phyloP scores from a whole-genome alignment of 441 rosid genomes.

The Capsella rubella region DNA sequence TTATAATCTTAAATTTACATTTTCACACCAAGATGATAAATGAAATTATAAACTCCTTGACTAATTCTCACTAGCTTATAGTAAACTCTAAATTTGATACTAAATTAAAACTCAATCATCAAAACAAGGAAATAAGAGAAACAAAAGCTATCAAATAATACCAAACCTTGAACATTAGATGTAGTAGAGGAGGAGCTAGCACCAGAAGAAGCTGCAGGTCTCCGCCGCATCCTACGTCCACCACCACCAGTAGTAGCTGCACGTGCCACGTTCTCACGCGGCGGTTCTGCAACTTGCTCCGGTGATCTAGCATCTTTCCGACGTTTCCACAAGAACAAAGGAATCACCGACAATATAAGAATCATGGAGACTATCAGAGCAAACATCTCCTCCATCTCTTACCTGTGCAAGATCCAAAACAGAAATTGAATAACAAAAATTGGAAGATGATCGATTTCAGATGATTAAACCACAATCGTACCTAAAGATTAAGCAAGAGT shows the following conservation, averaged over 20 bases:
- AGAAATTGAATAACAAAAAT: background rate
- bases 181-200: conserved; percentile 75
- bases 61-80: too few species aligned
- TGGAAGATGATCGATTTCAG: background rate
- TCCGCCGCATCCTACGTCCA: conserved; percentile 86
- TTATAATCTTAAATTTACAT: conserved; percentile 7
- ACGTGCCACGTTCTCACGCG: conserved; percentile 66
- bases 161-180: conserved; percentile 61
- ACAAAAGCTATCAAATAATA: conserved; percentile 8
- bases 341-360: conserved; percentile 64
- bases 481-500: too few species aligned
- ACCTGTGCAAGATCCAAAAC: conserved; percentile 11
- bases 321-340: conserved; percentile 83
- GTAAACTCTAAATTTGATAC: too few species aligned
- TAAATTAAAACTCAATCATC: too few species aligned
- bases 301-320: conserved; percentile 55
- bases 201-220: conserved; percentile 73
- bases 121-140: too few species aligned
- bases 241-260: conserved; percentile 49
- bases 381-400: conserved; percentile 73
- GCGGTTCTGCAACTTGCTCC: conserved; percentile 56
- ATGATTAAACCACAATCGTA: background rate
- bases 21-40: background rate
- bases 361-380: conserved; percentile 66
- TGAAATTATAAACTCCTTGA: too few species aligned